These are phyloP conservation scores for Penicillium crystallinum DNA, from an alignment of 495 filamentous ascomycete genomes.

Conservation along the genomic window DNA sequence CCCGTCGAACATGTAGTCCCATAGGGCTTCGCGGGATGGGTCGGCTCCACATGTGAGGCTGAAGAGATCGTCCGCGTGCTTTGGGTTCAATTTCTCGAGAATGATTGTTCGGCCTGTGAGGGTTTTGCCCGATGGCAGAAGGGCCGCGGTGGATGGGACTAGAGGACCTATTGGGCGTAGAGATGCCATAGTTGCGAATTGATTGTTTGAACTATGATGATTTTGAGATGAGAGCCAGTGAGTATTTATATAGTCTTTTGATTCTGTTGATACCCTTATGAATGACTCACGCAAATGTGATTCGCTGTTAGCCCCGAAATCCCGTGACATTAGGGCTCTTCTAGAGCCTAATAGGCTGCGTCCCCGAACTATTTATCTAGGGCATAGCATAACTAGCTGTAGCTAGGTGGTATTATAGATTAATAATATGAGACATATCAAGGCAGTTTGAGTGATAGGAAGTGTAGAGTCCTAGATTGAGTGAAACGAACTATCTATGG, in stretches of 20 bases:
- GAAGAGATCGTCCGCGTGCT: slow-evolving; percentile 39
- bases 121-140: slow-evolving; percentile 14
- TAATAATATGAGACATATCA: no score
- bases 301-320: neutral
- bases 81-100: slow-evolving; percentile 30
- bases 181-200: neutral
- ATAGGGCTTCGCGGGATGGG: slow-evolving; percentile 29
- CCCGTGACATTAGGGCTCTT: neutral
- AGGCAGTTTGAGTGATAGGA: no score
- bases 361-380: neutral
- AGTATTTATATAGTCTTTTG: neutral
- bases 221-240: neutral
- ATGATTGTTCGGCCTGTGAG: slow-evolving; percentile 32
- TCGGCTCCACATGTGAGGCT: slow-evolving; percentile 30
- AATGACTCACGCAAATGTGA: slow-evolving; percentile 1
- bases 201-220: neutral
- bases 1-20: slow-evolving; percentile 43
- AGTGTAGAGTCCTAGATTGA: no score
- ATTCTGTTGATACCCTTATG: neutral
- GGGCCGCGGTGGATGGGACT: slow-evolving; percentile 16
- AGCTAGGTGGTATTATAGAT: no score
- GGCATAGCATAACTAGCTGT: no score
- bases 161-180: slow-evolving; percentile 18
- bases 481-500: no score
- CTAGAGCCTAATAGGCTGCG: neutral